Conservation (phyloP, 1,284 basidiomycete genomes). For the Austroboletus novae-zelandiae region DNA sequence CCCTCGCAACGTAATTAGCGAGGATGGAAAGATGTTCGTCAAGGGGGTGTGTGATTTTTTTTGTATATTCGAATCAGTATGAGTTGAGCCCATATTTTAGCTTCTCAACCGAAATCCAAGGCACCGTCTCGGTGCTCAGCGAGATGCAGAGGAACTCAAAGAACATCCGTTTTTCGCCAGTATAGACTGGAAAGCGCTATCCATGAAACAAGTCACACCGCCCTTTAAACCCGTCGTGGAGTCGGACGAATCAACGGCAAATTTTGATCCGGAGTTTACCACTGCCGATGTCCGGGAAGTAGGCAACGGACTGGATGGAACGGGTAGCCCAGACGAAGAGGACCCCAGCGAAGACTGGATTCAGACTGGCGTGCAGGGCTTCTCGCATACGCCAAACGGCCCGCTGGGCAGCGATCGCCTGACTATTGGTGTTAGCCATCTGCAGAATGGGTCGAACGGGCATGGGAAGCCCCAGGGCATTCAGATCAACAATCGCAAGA, state of each 20-base stretch:
- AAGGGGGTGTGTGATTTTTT: conserved; percentile 68
- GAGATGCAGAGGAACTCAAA: conserved; percentile 93
- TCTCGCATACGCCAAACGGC: conserved; percentile 66
- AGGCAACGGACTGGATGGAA: conserved; percentile 57
- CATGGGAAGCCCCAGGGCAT: conserved; percentile 43
- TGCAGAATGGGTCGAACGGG: conserved; percentile 15
- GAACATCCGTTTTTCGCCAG: conserved; percentile 93
- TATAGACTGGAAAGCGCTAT: conserved; percentile 89
- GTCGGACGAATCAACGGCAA: conserved; percentile 95
- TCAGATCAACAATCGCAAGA: conserved; percentile 52
- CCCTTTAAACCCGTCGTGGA: conserved; percentile 98
- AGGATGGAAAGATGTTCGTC: conserved; percentile 99
- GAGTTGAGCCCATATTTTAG: conserved; percentile 40
- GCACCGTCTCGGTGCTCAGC: conserved; percentile 88
- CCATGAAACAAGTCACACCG: conserved; percentile 89
- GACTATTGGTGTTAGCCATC: conserved; percentile 11
- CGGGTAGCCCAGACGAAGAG: conserved; percentile 58
- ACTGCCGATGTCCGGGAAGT: conserved; percentile 76
- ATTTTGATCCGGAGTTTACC: conserved; percentile 99
- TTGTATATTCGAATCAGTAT: conserved; percentile 9
- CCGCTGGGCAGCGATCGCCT: conserved; percentile 64
- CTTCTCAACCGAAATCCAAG: conserved; percentile 97
- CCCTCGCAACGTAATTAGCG: conserved; percentile 94
- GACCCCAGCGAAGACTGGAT: conserved; percentile 73
- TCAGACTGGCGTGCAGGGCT: conserved; percentile 37